These are phyloP conservation scores for Camellia oleifera DNA, from an alignment of 179 eudicot species.

Conservation along the genomic window DNA sequence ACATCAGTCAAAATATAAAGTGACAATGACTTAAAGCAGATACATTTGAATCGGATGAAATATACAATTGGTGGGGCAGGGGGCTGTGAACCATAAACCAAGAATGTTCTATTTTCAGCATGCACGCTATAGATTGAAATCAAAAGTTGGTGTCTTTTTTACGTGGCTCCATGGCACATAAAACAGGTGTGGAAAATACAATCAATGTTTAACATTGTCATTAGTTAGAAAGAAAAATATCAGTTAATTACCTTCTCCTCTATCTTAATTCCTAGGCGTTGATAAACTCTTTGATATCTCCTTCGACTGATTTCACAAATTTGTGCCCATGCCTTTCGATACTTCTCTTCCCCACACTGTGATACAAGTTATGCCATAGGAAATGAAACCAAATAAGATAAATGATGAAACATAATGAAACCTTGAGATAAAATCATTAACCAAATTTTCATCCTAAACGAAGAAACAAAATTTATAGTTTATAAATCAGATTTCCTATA, in stretches of 20 bases:
- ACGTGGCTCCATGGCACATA: neutral
- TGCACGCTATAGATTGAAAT: neutral
- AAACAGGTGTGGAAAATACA: neutral
- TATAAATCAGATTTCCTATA: neutral
- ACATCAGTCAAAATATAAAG: neutral
- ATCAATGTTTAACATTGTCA: neutral
- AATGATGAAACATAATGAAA: slow-evolving; percentile 13
- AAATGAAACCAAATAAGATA: neutral
- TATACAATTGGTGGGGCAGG: neutral
- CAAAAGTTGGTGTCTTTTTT: neutral
- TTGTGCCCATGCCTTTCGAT: slow-evolving; percentile 77
- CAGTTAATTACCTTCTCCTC: slow-evolving; percentile 71
- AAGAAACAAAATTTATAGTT: neutral
- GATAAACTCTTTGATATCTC: slow-evolving; percentile 75
- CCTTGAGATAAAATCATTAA: neutral
- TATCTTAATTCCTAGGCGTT: slow-evolving; percentile 63
- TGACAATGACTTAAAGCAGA: neutral
- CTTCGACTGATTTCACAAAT: slow-evolving; percentile 92
- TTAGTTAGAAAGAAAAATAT: neutral
- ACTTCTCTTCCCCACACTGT: slow-evolving; percentile 79
- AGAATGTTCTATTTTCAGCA: neutral
- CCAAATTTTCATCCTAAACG: neutral
- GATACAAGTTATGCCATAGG: slow-evolving; percentile 12
- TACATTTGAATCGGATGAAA: neutral
- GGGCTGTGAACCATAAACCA: neutral